Evolutionary conservation across 768 basidiomycete genomes (phyloP), one percentile per base, ranked within the genome.

Genomic region (Tephrocybe rancida): DNA sequence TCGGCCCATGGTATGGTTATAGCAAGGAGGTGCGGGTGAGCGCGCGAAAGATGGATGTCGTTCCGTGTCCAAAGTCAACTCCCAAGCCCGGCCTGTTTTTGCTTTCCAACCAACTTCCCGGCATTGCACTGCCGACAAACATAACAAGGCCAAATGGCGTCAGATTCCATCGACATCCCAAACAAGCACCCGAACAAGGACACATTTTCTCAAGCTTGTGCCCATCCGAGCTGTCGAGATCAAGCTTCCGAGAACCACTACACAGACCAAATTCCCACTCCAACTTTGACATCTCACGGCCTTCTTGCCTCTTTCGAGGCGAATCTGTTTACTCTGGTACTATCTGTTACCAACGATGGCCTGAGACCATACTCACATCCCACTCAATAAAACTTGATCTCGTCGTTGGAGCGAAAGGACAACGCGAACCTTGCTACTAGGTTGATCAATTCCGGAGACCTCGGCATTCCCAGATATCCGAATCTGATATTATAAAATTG

Each of bases 1-100:
- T 64, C 87, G 75, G 48, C 87, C 87, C 87, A 87, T 68, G 61
- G 30, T 48, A n/a, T 48, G 34, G 16, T 26, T 39, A 14, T 27
- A 27, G 21, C 26, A 38, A 14, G 27, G 34, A 14, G 32, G 14
- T 48, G 50, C 53, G 47, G 27, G 26, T 44, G 41, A 42, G 42
- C 39, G 47, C 44, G 35, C 39, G 39, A 48, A 44, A 52, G 56
- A 50, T 53, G 53, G 53, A 25, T n/a, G n/a, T 44, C 43, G 26
- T 49, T 53, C 56, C 29, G 37, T 49, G 32, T 49, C 47, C 48
- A 6, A 39, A 37, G 26, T 43, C 47, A 41, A 50, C 30, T 5
- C 29, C 47, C 39, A 49, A 48, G 47, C 21, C 42, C n/a, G 46
- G 52, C 19, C 47, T 38, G 35, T 38, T 50, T 46, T 46, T 50